Percentiles rank a stretch among this genome's conserved stretches.
phyloP scores from a whole-genome alignment of 73 alveolate genomes.

The Blepharisma japonicum region DNA sequence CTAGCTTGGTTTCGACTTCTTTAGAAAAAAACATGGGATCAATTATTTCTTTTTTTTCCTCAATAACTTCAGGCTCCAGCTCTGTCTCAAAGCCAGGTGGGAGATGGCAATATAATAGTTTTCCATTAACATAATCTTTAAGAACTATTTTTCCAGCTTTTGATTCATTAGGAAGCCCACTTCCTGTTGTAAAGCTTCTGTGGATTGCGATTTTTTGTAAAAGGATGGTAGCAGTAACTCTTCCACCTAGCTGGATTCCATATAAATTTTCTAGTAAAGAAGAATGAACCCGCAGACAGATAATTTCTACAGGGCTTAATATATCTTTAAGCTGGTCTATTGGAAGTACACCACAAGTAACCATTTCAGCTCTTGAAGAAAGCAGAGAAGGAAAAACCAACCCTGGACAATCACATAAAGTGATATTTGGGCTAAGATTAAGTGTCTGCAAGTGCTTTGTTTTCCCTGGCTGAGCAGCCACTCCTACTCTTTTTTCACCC shows the following conservation, averaged over 20 bases:
- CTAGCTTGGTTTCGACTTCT: constrained; percentile 31
- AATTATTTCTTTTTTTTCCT: constrained; percentile 33
- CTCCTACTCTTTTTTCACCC: constrained; percentile 90
- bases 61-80: constrained; percentile 37
- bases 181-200: constrained; percentile 90
- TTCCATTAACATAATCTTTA: constrained; percentile 93
- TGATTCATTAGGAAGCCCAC: constrained; percentile 96
- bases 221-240: constrained; percentile 75
- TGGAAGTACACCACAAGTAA: constrained; percentile 95
- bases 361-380: constrained; percentile 95
- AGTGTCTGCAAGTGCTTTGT: constrained; percentile 97
- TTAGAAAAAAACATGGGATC: not conserved
- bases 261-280: constrained; percentile 74
- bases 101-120: constrained; percentile 77
- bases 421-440: constrained; percentile 62
- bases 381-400: constrained; percentile 95
- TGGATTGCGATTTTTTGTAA: constrained; percentile 75
- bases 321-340: constrained; percentile 93
- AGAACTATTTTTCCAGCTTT: constrained; percentile 90
- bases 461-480: constrained; percentile 96
- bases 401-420: constrained; percentile 98
- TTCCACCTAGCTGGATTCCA: constrained; percentile 72
- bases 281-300: constrained; percentile 80
- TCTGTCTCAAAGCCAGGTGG: constrained; percentile 89
- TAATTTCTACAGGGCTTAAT: constrained; percentile 82